These are phyloP conservation scores for Fraxinus angustifolia DNA, from an alignment of 305 asterid species.

Conservation along the genomic window DNA sequence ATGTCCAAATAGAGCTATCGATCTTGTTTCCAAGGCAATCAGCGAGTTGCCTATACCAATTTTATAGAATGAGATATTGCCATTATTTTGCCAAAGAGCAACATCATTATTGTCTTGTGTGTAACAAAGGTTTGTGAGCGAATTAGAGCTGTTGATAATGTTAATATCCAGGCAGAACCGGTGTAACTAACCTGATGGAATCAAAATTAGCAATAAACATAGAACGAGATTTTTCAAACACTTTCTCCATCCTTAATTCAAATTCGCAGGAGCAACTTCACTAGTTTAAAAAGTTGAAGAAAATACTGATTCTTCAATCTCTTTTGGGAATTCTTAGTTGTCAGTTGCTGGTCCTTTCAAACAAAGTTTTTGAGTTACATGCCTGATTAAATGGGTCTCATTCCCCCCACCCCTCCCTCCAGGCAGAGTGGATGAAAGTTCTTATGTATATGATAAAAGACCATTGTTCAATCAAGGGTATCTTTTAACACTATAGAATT, in stretches of 20 bases:
- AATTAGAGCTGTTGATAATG: background rate
- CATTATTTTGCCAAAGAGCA: background rate
- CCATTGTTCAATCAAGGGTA: background rate
- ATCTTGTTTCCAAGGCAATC: background rate
- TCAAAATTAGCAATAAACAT: background rate
- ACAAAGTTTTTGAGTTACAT: background rate
- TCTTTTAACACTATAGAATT: background rate
- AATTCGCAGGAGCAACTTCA: background rate
- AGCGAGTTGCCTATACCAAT: background rate
- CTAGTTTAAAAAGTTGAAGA: background rate
- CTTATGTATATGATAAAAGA: background rate
- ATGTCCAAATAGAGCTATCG: background rate
- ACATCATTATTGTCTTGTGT: background rate
- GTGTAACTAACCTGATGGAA: background rate
- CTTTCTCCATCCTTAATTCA: background rate
- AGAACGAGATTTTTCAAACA: background rate
- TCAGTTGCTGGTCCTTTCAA: background rate
- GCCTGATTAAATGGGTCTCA: background rate
- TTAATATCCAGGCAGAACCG: background rate
- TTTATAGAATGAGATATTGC: background rate
- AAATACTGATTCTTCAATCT: background rate
- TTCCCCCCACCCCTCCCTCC: background rate
- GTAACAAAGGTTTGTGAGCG: background rate
- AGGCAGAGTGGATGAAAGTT: background rate
- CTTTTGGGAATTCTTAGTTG: background rate